Percentiles rank a stretch among this genome's conserved stretches.
These are phyloP conservation scores for Metschnikowia continentalis DNA, from an alignment of 805 yeast genomes.

Conservation along the genomic window DNA sequence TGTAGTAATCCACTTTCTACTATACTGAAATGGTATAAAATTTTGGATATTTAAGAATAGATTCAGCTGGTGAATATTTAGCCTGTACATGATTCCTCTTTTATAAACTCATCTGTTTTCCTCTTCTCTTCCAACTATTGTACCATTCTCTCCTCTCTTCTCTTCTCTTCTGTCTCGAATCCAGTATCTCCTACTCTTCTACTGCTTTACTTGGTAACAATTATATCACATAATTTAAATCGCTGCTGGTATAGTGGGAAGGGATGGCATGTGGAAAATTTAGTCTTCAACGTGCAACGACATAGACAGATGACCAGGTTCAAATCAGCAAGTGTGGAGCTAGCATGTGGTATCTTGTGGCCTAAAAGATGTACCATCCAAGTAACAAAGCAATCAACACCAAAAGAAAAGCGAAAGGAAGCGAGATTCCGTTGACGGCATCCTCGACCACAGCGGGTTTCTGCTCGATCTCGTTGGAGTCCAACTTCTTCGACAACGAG, in stretches of 20 bases:
- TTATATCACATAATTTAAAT: neutral
- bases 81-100: no score
- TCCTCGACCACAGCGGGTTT: conserved; percentile 20
- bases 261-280: neutral
- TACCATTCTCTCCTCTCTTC: no score
- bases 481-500: conserved; percentile 42
- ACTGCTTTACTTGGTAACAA: neutral
- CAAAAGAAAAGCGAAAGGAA: conserved; percentile 48
- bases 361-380: conserved; percentile 69
- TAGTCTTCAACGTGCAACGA: neutral
- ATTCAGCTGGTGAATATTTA: no score
- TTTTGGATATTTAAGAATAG: no score
- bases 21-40: no score
- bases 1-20: no score
- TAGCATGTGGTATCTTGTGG: neutral
- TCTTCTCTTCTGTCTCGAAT: no score
- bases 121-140: no score
- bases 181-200: no score
- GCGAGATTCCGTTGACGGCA: conserved; percentile 47
- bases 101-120: no score
- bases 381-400: conserved; percentile 51
- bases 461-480: conserved; percentile 30
- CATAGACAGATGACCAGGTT: neutral
- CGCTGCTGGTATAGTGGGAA: neutral
- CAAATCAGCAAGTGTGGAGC: neutral